phyloP scores from a whole-genome alignment of 2,329 filamentous ascomycete genomes.

The Colletotrichum camelliae region DNA sequence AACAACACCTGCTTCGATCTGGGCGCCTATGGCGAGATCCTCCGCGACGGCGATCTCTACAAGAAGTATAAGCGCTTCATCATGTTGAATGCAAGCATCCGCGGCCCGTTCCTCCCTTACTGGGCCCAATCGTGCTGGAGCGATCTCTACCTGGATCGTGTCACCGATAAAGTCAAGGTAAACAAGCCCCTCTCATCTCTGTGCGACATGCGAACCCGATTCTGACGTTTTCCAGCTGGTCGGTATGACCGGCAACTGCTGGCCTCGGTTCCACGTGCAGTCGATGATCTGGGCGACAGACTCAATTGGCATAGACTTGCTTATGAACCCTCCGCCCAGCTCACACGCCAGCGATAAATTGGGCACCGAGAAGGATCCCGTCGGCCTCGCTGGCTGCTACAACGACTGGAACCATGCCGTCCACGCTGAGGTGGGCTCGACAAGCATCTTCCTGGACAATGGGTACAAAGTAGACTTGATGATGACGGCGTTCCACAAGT shows the following conservation, averaged over 20 bases:
- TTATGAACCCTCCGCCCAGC: conserved; percentile 33
- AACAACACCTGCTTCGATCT: conserved; percentile 40
- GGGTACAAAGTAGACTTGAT: conserved; percentile 40
- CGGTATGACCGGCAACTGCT: conserved; percentile 41
- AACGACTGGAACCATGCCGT: conserved; percentile 29
- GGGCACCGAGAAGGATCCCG: conserved; percentile 27
- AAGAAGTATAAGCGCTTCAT: conserved; percentile 40
- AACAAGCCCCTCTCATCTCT: neutral
- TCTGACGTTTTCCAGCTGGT: conserved; percentile 33
- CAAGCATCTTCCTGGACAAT: conserved; percentile 28
- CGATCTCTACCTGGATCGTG: conserved; percentile 33
- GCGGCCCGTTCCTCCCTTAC: conserved; percentile 41
- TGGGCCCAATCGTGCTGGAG: conserved; percentile 41
- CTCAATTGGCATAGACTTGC: conserved; percentile 37
- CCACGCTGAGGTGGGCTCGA: conserved; percentile 36
- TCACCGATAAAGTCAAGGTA: conserved; percentile 36
- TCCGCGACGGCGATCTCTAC: conserved; percentile 34
- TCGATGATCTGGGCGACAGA: conserved; percentile 45
- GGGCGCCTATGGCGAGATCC: conserved; percentile 38
- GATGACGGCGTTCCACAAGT: conserved; percentile 34
- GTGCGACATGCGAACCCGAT: neutral
- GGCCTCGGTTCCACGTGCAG: conserved; percentile 38
- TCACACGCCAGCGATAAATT: conserved; percentile 26
- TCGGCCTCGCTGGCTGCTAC: conserved; percentile 36
- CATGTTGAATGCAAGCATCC: conserved; percentile 37